Evolutionary conservation across 192 early-diverging fungal species (phyloP).

Genomic region (Radiomyces spectabilis): DNA sequence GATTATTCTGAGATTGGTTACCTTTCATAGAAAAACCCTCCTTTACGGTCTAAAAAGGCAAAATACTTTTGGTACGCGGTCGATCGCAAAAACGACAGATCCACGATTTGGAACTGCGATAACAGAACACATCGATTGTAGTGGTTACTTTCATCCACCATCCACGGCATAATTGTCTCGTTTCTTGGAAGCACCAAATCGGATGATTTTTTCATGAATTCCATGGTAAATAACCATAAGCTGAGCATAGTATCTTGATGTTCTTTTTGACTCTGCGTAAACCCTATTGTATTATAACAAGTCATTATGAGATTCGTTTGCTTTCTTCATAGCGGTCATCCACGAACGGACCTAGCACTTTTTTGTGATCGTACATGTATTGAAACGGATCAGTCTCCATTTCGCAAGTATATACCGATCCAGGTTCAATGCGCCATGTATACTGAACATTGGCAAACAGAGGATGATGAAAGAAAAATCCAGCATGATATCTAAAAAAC

Average conservation of each 20-base stretch:
- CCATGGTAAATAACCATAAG: background rate
- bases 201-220: background rate
- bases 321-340: no score
- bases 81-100: constrained; percentile 17
- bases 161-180: background rate
- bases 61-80: constrained; percentile 63
- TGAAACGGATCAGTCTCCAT: constrained; percentile 71
- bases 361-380: constrained; percentile 5
- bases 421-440: constrained; percentile 78
- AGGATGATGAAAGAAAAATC: constrained; percentile 68
- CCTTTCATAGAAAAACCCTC: constrained; percentile 83
- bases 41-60: constrained; percentile 58
- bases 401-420: constrained; percentile 64
- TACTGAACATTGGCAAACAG: constrained; percentile 58
- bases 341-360: background rate
- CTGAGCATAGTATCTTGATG: background rate
- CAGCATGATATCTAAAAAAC: constrained; percentile 43
- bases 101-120: constrained; percentile 65
- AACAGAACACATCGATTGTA: constrained; percentile 67
- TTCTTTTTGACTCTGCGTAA: background rate
- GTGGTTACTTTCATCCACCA: background rate
- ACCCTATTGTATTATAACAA: no score
- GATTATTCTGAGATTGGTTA: constrained; percentile 13
- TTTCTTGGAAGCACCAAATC: background rate
- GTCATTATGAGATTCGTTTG: no score